Conservation (phyloP, 1,284 basidiomycete genomes). For the Cerrena zonata region DNA sequence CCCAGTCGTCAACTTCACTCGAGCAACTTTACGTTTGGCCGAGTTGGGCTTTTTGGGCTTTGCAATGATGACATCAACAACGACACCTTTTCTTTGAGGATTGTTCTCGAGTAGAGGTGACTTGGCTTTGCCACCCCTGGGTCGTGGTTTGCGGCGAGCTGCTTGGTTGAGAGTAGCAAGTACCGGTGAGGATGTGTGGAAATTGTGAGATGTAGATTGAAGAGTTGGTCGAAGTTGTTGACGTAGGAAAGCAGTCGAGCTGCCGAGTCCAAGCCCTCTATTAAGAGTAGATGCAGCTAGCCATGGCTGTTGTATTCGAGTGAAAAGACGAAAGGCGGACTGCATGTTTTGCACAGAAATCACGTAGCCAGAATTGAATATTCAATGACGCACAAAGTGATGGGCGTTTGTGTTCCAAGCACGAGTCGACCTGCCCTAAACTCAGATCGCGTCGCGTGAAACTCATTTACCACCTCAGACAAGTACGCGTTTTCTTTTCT, state of each 20-base stretch:
- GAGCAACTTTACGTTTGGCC: conserved; percentile 93
- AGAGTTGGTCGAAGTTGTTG: conserved; percentile 2
- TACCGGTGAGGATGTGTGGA: conserved; percentile 58
- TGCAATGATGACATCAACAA: conserved; percentile 75
- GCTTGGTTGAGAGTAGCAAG: conserved; percentile 78
- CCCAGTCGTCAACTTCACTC: conserved; percentile 89
- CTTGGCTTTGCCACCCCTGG: conserved; percentile 48
- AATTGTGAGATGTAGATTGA: conserved; percentile 38
- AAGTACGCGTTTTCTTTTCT: background rate
- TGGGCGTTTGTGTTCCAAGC: conserved; percentile 8
- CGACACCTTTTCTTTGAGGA: conserved; percentile 87
- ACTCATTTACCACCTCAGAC: conserved; percentile 4
- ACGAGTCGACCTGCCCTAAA: conserved; percentile 37
- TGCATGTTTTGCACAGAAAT: too few relatives aligned
- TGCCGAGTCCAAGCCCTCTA: conserved; percentile 11
- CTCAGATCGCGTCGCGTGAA: conserved; percentile 14
- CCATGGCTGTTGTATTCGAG: conserved; percentile 21
- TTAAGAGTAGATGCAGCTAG: background rate
- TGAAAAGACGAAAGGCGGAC: conserved; percentile 34
- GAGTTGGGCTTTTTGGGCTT: conserved; percentile 99
- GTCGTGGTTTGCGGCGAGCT: conserved; percentile 54
- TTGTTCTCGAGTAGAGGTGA: conserved; percentile 75
- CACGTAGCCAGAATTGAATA: too few relatives aligned
- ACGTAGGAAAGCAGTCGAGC: conserved; percentile 7
- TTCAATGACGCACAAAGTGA: too few relatives aligned